Base-by-base conservation (phyloP, 1,284 basidiomycete species). In the Sporisorium reilianum region DNA sequence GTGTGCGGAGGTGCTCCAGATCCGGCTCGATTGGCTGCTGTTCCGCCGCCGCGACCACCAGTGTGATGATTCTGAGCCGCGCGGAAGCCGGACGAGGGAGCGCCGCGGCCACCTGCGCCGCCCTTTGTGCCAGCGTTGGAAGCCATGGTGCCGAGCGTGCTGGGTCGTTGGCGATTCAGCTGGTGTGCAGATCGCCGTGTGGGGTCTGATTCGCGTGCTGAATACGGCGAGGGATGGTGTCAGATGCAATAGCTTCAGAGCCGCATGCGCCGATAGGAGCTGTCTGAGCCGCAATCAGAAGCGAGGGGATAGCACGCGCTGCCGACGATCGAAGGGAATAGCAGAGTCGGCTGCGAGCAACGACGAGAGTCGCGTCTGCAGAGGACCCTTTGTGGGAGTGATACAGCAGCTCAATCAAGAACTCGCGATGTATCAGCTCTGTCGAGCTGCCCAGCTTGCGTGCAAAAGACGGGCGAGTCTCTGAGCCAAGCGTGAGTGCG, bases 41-140 rank as follows among this genome's bases (percentile, higher is more conserved):
- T 45, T 23, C 51, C 63, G 14, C 67, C 73, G 48, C 71, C 65
- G 26, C 71, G 65, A 14, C 55, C 62, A 28, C 55, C 62, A 22
- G 50, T 50, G 18, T 54, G 45, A 26, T 64, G 61, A 34, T 60
- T 52, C 46, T 63, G 60, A 28, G 30, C 61, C 14, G 57, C 62
- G 2, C 70, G 70, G 49, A 54, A 60, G 46, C 59, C 52, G 5
- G 64, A 54, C 38, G 56, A 57, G 53, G 61, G 53, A 18, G 44
- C 57, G n/a, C 65, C 65, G 18, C 65, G 57, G 11, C 51, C 55
- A 42, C 42, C 54, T 49, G 58, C 44, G 42, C 52, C 60, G 40
- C 65, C 62, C 40, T 63, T 64, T n/a, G 34, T 48, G 44, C 46
- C 57, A 30, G 59, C 61, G 54, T 60, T 73, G 56, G 70, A 67